These are phyloP conservation scores for Sclerotinia glacialis DNA, from an alignment of 2,329 filamentous ascomycete species.

Conservation along the genomic window DNA sequence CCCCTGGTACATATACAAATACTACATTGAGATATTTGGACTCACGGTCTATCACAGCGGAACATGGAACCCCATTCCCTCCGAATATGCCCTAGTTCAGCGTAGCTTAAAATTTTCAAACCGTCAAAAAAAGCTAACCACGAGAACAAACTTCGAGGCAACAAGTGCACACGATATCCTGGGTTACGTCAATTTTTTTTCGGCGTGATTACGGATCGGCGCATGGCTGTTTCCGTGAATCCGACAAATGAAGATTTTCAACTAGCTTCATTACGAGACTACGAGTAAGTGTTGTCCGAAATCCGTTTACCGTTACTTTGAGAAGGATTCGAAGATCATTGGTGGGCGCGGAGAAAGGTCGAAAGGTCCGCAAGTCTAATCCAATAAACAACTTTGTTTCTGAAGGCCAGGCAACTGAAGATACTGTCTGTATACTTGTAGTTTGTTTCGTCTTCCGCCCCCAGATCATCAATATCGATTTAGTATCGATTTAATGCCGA, in stretches of 20 bases:
- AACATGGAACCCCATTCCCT: background rate
- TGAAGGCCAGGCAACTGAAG: background rate
- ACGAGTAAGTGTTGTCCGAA: background rate
- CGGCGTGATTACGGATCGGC: conserved; percentile 12
- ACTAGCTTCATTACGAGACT: background rate
- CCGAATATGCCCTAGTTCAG: background rate
- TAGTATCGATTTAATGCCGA: background rate
- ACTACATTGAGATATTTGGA: background rate
- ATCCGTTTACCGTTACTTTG: background rate
- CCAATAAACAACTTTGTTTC: background rate
- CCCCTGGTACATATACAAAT: conserved; percentile 16
- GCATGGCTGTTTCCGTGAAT: conserved; percentile 17
- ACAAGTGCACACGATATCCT: too few species aligned
- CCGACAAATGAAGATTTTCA: conserved; percentile 2
- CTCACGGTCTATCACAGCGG: background rate
- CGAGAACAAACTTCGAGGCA: conserved; percentile 1
- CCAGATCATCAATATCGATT: background rate
- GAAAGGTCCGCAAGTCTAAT: background rate
- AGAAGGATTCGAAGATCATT: background rate
- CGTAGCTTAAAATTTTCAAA: background rate
- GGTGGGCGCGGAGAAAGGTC: background rate
- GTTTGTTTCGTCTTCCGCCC: background rate
- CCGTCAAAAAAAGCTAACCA: background rate
- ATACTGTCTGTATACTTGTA: background rate
- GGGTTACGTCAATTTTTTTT: conserved; percentile 1